These are phyloP conservation scores for Aurantiochytrium sp. DNA, from an alignment of 108 stramenopile genomes.

Conservation along the genomic window DNA sequence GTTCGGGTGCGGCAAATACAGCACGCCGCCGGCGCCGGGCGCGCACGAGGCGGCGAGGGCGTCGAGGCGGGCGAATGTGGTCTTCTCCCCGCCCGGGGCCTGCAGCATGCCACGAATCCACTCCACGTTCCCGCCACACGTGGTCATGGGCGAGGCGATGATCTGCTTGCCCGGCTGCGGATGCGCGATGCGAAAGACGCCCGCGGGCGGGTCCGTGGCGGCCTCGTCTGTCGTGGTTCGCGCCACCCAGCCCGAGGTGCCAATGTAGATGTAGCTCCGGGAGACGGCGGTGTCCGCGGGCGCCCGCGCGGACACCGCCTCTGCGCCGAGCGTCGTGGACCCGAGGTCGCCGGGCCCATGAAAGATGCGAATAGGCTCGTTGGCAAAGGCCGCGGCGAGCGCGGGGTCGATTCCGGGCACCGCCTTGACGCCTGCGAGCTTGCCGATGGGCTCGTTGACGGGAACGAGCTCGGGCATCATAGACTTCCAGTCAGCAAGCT, in stretches of 20 bases:
- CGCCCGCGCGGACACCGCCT: neutral
- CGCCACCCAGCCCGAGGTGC: neutral
- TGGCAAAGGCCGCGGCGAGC: neutral
- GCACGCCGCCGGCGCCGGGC: neutral
- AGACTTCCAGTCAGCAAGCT: neutral
- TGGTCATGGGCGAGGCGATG: neutral
- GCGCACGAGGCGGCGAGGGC: neutral
- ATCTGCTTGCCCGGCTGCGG: neutral
- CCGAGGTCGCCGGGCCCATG: conserved; percentile 59
- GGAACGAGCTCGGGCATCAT: neutral
- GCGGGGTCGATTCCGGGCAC: neutral
- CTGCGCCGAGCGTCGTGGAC: neutral
- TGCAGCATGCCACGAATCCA: neutral
- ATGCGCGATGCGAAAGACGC: neutral
- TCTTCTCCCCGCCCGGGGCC: neutral
- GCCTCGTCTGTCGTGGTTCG: neutral
- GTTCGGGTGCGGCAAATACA: neutral
- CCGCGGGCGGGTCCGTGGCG: neutral
- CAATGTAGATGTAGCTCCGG: neutral
- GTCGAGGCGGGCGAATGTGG: neutral
- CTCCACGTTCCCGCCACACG: neutral
- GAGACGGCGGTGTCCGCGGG: neutral
- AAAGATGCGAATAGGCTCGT: conserved; percentile 72
- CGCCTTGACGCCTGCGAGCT: neutral
- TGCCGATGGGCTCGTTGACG: neutral